Percentiles rank a stretch among this genome's conserved stretches.
Conservation (phyloP, 805 yeast species). For the Grigorovia yakushimaensis region DNA sequence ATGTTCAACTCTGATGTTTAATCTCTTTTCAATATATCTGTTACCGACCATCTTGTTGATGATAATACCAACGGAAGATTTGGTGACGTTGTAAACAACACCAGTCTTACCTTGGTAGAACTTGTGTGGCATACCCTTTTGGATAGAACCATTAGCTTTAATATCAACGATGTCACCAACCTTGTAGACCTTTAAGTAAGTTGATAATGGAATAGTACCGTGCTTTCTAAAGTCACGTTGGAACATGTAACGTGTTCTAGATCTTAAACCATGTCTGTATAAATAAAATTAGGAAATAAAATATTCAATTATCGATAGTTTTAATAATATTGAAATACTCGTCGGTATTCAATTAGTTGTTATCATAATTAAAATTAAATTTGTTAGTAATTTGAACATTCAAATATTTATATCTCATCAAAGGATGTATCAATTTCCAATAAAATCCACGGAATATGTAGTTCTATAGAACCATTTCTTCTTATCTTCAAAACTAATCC, state of each 20-base stretch:
- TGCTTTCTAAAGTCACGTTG: slow-evolving; percentile 97
- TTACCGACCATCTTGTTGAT: slow-evolving; percentile 97
- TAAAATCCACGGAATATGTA: too few relatives aligned
- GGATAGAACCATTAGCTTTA: slow-evolving; percentile 98
- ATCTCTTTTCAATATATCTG: slow-evolving; percentile 98
- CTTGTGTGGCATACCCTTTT: slow-evolving; percentile 99
- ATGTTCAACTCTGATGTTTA: slow-evolving; percentile 98
- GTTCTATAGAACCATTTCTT: too few relatives aligned
- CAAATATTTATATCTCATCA: too few relatives aligned
- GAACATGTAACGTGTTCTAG: slow-evolving; percentile 99
- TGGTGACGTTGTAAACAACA: slow-evolving; percentile 97
- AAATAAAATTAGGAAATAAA: neutral
- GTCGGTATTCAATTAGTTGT: neutral
- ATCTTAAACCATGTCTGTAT: slow-evolving; percentile 88
- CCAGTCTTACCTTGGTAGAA: slow-evolving; percentile 99
- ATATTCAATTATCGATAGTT: neutral
- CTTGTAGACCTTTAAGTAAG: slow-evolving; percentile 95
- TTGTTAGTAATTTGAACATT: too few relatives aligned
- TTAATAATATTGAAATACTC: too few relatives aligned
- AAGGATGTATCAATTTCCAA: too few relatives aligned
- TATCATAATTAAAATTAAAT: too few relatives aligned
- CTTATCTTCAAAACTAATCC: neutral
- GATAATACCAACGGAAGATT: slow-evolving; percentile 96
- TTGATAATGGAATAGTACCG: slow-evolving; percentile 89
- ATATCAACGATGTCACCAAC: slow-evolving; percentile 99